Conservation (phyloP, 257 asterid genomes). For the Ehretia macrophylla region DNA sequence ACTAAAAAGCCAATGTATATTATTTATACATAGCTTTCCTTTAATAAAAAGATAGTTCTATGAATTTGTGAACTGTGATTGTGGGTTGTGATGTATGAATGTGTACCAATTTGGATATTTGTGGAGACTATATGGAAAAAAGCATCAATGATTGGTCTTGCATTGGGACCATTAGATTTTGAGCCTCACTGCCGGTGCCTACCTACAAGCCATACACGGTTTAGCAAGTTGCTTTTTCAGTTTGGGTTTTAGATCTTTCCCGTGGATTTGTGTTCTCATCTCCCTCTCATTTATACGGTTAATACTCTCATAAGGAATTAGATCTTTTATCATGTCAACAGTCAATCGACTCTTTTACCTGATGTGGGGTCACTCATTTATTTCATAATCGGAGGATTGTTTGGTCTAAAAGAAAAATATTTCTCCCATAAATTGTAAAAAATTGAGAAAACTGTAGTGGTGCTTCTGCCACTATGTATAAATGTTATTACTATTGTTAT, state of each 20-base stretch:
- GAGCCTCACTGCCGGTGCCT: neutral
- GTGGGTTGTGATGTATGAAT: conserved; percentile 4
- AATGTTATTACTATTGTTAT: no score
- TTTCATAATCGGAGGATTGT: no score
- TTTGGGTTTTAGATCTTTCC: neutral
- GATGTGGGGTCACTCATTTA: no score
- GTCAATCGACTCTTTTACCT: no score
- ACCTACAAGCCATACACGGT: neutral
- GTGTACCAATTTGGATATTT: neutral
- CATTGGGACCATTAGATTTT: neutral
- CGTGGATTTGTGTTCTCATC: neutral
- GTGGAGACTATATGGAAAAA: neutral
- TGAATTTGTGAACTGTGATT: conserved; percentile 12
- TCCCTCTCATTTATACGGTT: no score
- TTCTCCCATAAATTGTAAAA: no score
- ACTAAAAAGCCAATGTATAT: conserved; percentile 39
- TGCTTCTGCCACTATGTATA: no score
- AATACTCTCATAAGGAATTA: no score
- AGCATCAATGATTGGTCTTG: neutral
- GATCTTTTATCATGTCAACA: no score
- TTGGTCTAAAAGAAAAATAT: no score
- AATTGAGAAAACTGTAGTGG: no score
- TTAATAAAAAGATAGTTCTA: conserved; percentile 21
- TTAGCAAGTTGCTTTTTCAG: neutral
- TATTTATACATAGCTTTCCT: conserved; percentile 26